Percentiles rank a stretch among this genome's conserved stretches.
phyloP scores from a whole-genome alignment of 129 eudicot genomes.

The Cynara cardunculus region DNA sequence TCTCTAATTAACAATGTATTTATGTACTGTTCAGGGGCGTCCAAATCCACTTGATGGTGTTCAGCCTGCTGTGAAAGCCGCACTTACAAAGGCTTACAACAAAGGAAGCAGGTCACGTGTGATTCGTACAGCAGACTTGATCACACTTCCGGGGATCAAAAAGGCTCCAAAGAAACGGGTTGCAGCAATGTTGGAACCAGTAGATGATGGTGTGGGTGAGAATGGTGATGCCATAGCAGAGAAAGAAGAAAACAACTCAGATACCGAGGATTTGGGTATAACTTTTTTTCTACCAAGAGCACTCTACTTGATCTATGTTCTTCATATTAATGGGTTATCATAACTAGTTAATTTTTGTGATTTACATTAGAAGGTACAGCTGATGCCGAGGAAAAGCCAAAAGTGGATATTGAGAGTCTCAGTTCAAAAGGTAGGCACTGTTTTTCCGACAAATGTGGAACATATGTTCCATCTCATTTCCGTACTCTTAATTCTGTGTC shows the following conservation, averaged over 20 bases:
- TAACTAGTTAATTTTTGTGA: slow-evolving; percentile 15
- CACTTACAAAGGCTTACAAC: slow-evolving; percentile 87
- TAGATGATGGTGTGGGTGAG: slow-evolving; percentile 43
- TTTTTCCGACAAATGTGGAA: not conserved
- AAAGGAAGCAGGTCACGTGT: slow-evolving; percentile 91
- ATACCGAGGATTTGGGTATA: slow-evolving; percentile 75
- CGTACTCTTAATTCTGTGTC: not conserved
- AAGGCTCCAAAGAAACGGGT: slow-evolving; percentile 93
- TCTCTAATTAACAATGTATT: not conserved
- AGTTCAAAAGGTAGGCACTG: slow-evolving; percentile 61
- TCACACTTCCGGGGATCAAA: slow-evolving; percentile 86
- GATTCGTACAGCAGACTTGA: slow-evolving; percentile 77
- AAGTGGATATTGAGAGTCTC: slow-evolving; percentile 62
- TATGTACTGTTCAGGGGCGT: slow-evolving; percentile 50
- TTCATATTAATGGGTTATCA: not conserved
- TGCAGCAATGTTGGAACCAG: slow-evolving; percentile 89
- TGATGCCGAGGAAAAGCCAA: slow-evolving; percentile 53
- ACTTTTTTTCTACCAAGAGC: not conserved
- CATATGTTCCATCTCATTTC: not conserved
- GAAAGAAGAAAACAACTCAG: slow-evolving; percentile 75
- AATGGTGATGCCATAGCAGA: slow-evolving; percentile 50
- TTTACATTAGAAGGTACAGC: slow-evolving; percentile 39
- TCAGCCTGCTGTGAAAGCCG: slow-evolving; percentile 82
- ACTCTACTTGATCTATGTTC: not conserved
- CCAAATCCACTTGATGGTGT: slow-evolving; percentile 77